Percentiles rank a stretch among this genome's conserved stretches.
Evolutionary conservation across 306 rosid species (phyloP).

Genomic region (Acacia confusa): DNA sequence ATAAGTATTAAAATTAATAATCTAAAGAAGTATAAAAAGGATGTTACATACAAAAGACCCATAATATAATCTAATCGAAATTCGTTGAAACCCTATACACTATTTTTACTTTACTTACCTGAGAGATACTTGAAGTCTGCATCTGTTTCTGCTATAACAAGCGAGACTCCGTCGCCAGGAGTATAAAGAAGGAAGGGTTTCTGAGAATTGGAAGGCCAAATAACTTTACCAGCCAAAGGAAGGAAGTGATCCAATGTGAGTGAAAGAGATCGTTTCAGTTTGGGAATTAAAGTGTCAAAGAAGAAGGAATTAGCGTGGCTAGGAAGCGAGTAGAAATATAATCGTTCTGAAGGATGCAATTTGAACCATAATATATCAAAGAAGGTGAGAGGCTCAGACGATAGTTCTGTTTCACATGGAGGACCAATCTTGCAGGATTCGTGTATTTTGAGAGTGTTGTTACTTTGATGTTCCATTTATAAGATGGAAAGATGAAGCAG

Average conservation of each 20-base stretch:
- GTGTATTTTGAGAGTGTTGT: neutral
- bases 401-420: neutral
- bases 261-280: slow-evolving; percentile 51
- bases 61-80: no score
- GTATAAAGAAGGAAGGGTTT: slow-evolving; percentile 43
- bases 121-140: slow-evolving; percentile 37
- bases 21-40: no score
- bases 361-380: slow-evolving; percentile 46
- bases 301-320: neutral
- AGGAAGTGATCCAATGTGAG: slow-evolving; percentile 47
- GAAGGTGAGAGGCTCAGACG: slow-evolving; percentile 43
- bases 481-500: neutral
- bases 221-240: slow-evolving; percentile 45
- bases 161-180: slow-evolving; percentile 42
- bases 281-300: slow-evolving; percentile 28
- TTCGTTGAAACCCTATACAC: neutral
- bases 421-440: slow-evolving; percentile 14
- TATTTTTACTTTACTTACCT: neutral
- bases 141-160: slow-evolving; percentile 39
- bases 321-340: slow-evolving; percentile 43
- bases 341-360: slow-evolving; percentile 40
- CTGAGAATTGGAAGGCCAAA: slow-evolving; percentile 47
- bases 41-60: no score
- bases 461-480: neutral
- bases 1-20: no score